Evolutionary conservation across 331 rosid species (phyloP), one percentile per base, ranked within the genome.

Genomic region (Erythrophleum ivorense): DNA sequence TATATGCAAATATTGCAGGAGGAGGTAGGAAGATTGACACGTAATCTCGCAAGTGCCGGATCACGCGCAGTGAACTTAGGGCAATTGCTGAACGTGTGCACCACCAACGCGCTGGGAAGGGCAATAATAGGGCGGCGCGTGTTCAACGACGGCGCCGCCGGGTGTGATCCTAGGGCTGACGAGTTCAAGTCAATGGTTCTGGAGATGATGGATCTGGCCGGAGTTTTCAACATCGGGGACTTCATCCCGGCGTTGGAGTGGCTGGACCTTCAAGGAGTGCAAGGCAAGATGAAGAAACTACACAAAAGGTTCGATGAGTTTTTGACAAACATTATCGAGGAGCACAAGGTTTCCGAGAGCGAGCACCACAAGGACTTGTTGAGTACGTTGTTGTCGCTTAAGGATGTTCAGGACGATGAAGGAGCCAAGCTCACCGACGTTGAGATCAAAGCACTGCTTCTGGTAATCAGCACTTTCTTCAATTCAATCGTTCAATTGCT

Each of bases 161-260:
- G 79, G n/a, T 81, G 71, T 0, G 98, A 90, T 41, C 78, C 81
- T 0, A 80, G 81, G 34, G 92, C 95, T 0, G 92, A 90, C 18
- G 92, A 83, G 78, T 94, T 92, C 75, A 92, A 92, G 75, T 79
- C 88, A 0, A 92, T 94, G 97, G 95, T 92, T 38, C 85, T 90
- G 78, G 95, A 92, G 71, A 69, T 90, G 70, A 94, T 92, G 97
- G 89, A 78, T 11, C 66, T 94, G 67, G 87, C 92, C 0, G 98
- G 98, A 9, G 92, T 86, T 58, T 87, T 92, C 82, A 90, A 92
- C 73, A 77, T 92, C 0, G 89, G 95, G 0, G 94, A 92, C 71
- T 94, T 90, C 48, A 71, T 92, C 15, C 93, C 97, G 0, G 59
- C 85, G 0, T 82, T 92, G 0, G 97, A 91, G 58, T 87, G 91